These are phyloP conservation scores for Cucumis melo DNA, from an alignment of 306 rosid genomes.

Conservation along the genomic window DNA sequence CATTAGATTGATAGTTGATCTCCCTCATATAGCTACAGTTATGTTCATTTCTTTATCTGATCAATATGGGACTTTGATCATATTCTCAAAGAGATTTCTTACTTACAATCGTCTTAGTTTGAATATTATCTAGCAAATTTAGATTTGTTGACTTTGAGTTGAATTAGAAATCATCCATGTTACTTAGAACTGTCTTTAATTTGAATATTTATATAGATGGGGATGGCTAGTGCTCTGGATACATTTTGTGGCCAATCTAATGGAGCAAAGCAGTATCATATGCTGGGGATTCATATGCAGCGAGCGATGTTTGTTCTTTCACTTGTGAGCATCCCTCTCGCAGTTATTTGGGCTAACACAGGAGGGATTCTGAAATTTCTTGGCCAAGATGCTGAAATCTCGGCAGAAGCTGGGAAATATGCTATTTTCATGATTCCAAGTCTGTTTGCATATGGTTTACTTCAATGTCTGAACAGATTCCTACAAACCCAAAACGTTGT, in stretches of 20 bases:
- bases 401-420: slow-evolving; percentile 42
- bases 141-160: background rate
- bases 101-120: no score
- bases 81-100: no score
- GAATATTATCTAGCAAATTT: no score
- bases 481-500: slow-evolving; percentile 58
- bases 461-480: slow-evolving; percentile 47
- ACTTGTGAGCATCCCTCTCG: slow-evolving; percentile 30
- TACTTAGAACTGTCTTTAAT: background rate
- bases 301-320: slow-evolving; percentile 40
- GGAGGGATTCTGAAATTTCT: slow-evolving; percentile 24
- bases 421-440: slow-evolving; percentile 49
- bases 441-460: slow-evolving; percentile 37
- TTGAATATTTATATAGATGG: slow-evolving; percentile 24
- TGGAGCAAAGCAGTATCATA: slow-evolving; percentile 53
- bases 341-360: slow-evolving; percentile 40
- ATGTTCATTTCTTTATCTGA: no score
- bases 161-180: background rate
- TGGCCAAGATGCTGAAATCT: slow-evolving; percentile 39
- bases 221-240: slow-evolving; percentile 62
- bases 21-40: no score
- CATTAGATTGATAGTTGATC: no score
- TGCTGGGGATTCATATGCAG: slow-evolving; percentile 55
- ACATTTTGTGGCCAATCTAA: slow-evolving; percentile 73
- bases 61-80: no score